Evolutionary conservation across 192 early-diverging fungal species (phyloP), one percentile per base, ranked within the genome.

Genomic region (Podila epigama): DNA sequence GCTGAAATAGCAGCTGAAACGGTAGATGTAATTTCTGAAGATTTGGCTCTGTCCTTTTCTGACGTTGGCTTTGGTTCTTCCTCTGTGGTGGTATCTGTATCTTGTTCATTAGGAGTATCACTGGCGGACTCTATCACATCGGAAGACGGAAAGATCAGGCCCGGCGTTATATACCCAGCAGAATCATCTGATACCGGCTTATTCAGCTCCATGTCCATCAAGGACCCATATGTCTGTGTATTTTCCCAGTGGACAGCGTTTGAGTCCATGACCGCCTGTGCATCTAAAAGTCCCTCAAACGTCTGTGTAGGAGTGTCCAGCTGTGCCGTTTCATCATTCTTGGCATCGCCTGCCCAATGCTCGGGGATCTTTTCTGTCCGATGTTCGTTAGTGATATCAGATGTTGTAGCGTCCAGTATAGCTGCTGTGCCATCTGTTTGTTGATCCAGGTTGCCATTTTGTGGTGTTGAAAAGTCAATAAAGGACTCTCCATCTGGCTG

Each of bases 191-290:
- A 27, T 9, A 34, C 32, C 11, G 18, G 41, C 35, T 72, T 72
- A 40, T 50, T 50, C n/a, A 77, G 54, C 22, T 77, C 73, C 73
- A 77, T 77, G 22, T 68, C 73, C 66, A 77, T 68, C 5, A 77
- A 61, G 1, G 73, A 77, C 1, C 66, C 73, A 32, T 59, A 77
- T 1, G 37, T 52, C 20, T 58, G 60, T 12, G 52, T 1, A 9
- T 53, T 22, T 36, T 25, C 50, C 71, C 54, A 75, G 35, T 40
- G 57, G n/a, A 33, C 44, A 13, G 31, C 36, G n/a, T 16, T 63
- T 29, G 59, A 11, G 20, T 57, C 65, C 6, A 68, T 55, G 29
- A 10, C 16, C 3, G 40, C 42, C 27, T 60, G 54, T 29, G 40
- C 31, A 18, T 9, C 53, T 2, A 64, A 10, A 32, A 59, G 22